These are phyloP conservation scores for Cryptosporidium xiaoi DNA, from an alignment of 169 alveolate genomes.

Conservation along the genomic window DNA sequence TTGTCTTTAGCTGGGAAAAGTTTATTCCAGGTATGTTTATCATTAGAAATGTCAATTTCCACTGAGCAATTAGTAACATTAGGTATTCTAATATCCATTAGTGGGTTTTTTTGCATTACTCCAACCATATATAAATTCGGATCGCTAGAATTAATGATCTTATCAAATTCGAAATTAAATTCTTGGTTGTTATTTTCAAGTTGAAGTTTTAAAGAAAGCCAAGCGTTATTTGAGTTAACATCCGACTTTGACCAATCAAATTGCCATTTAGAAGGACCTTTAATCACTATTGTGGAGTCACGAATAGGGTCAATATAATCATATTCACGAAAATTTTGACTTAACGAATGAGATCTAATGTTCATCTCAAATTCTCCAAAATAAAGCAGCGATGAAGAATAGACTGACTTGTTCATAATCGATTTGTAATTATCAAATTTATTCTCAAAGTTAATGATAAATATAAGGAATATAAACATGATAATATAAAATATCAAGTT, in stretches of 20 bases:
- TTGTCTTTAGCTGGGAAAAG: conserved; percentile 26
- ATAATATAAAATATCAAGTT: conserved; percentile 12
- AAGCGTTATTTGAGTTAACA: conserved; percentile 34
- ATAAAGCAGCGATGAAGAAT: conserved; percentile 33
- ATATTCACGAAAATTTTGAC: neutral
- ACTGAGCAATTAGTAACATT: conserved; percentile 1
- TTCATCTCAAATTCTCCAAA: conserved; percentile 51
- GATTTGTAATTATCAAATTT: conserved; percentile 36
- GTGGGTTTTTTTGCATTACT: neutral
- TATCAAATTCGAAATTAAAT: conserved; percentile 29
- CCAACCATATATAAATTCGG: neutral
- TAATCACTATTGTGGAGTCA: neutral
- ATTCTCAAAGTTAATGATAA: conserved; percentile 25
- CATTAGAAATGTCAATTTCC: conserved; percentile 25
- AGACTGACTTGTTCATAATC: neutral
- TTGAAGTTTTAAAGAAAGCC: conserved; percentile 32
- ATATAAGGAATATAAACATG: conserved; percentile 2
- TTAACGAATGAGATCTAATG: neutral
- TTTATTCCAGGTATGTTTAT: neutral
- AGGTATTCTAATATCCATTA: neutral
- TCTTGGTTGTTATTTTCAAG: conserved; percentile 3
- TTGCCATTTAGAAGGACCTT: conserved; percentile 66
- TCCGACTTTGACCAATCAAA: conserved; percentile 63
- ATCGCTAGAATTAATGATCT: neutral
- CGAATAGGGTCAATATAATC: neutral